Percentiles rank a stretch among this genome's conserved stretches.
Conservation (phyloP, 177 flowering plant species). For the Telopea speciosissima region DNA sequence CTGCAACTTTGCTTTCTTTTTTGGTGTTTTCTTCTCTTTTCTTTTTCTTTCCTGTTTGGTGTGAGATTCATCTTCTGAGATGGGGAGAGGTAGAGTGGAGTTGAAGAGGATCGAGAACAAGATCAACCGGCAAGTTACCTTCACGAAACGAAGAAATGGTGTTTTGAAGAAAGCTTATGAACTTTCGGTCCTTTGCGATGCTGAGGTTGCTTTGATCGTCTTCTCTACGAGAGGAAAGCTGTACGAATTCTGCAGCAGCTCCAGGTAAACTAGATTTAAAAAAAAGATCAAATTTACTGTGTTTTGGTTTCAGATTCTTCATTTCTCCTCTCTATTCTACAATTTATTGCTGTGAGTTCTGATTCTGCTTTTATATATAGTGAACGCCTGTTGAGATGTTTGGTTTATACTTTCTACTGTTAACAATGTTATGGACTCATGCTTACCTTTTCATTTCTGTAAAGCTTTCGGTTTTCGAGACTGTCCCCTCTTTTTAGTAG, state of each 20-base stretch:
- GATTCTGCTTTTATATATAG: slow-evolving; percentile 7
- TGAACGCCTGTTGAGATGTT: background rate
- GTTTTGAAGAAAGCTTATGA: no score
- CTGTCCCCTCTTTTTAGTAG: background rate
- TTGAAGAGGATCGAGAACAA: no score
- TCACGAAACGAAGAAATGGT: no score
- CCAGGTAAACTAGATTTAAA: slow-evolving; percentile 1
- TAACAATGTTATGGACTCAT: background rate
- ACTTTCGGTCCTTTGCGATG: no score
- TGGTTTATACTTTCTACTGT: no score
- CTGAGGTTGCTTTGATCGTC: no score
- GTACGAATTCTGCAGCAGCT: no score
- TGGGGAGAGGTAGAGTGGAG: no score
- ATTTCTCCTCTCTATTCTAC: background rate
- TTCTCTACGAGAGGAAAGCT: no score
- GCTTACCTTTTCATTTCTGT: background rate
- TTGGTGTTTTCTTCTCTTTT: no score
- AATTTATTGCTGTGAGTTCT: background rate
- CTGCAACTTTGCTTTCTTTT: background rate
- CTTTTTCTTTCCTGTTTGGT: background rate
- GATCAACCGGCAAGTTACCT: no score
- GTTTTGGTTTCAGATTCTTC: background rate
- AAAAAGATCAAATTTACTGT: background rate
- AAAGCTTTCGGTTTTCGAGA: background rate
- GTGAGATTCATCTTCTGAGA: slow-evolving; percentile 6